Evolutionary conservation across 352 stramenopile species (phyloP).

Genomic region (Ophiocytium majus): DNA sequence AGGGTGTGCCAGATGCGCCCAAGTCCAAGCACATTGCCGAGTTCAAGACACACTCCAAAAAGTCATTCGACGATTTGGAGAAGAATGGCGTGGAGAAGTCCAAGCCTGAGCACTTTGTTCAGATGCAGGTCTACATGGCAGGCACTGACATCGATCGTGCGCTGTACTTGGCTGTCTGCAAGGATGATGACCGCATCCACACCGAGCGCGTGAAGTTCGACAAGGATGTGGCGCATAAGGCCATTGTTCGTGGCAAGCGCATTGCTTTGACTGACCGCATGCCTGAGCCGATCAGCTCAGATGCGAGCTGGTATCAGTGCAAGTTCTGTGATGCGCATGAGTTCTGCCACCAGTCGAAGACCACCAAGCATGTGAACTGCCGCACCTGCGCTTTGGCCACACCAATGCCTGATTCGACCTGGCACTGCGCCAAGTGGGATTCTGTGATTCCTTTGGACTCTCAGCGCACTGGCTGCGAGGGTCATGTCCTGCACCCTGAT

Average conservation of each 20-base stretch:
- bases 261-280: too few relatives aligned
- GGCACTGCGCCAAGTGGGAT: too few relatives aligned
- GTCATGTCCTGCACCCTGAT: too few relatives aligned
- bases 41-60: background rate
- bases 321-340: background rate
- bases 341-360: constrained; percentile 1
- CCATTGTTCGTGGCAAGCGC: too few relatives aligned
- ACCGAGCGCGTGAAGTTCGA: background rate
- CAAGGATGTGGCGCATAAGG: too few relatives aligned
- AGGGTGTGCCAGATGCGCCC: background rate
- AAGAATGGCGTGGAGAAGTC: background rate
- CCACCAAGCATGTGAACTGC: too few relatives aligned
- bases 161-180: background rate
- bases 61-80: background rate
- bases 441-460: too few relatives aligned
- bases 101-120: background rate
- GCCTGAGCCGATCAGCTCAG: background rate
- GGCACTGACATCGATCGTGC: background rate
- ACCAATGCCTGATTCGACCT: too few relatives aligned
- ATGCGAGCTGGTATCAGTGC: constrained; percentile 1
- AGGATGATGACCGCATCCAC: background rate
- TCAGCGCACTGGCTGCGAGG: too few relatives aligned
- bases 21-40: background rate
- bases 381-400: too few relatives aligned
- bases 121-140: background rate